Conservation (phyloP, 2,329 filamentous ascomycete genomes). For the Coccinonectria pachysandricola region DNA sequence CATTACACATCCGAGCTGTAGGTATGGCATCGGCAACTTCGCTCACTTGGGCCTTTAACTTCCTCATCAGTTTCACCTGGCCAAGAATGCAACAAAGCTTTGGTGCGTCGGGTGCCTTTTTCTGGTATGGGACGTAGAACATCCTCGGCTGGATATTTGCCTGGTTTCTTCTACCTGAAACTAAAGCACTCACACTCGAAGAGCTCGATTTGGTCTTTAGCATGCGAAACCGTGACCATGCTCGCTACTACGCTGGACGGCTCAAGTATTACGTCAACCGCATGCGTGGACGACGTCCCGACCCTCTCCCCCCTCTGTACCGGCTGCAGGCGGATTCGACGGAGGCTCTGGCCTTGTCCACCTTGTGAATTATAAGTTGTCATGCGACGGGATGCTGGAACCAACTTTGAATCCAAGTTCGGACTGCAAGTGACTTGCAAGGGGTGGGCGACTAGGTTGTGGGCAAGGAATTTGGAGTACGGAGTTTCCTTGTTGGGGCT, state of each 20-base stretch:
- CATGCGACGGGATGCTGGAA: no score
- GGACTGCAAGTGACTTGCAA: no score
- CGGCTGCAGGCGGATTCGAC: conserved; percentile 6
- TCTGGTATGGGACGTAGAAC: conserved; percentile 38
- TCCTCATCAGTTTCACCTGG: conserved; percentile 23
- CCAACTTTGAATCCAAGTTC: no score
- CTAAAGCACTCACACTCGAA: conserved; percentile 38
- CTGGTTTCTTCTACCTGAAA: conserved; percentile 40
- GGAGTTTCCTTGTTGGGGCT: no score
- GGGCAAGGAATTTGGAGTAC: no score
- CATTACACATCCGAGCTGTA: conserved; percentile 24
- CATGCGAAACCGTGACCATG: conserved; percentile 30
- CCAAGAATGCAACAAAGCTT: conserved; percentile 20
- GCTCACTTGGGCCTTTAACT: conserved; percentile 26
- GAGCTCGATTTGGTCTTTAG: conserved; percentile 40
- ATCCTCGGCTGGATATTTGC: conserved; percentile 34
- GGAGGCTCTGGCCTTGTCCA: conserved; percentile 21
- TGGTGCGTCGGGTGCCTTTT: conserved; percentile 23
- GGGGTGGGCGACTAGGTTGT: no score
- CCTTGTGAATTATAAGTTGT: no score
- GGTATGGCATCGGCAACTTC: conserved; percentile 28
- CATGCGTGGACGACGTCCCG: conserved; percentile 2
- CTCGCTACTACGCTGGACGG: conserved; percentile 24
- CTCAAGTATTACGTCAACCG: conserved; percentile 7
- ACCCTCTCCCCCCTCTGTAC: conserved; percentile 9